Evolutionary conservation across 1,284 basidiomycete species (phyloP).

Genomic region (Heterobasidion irregulare): DNA sequence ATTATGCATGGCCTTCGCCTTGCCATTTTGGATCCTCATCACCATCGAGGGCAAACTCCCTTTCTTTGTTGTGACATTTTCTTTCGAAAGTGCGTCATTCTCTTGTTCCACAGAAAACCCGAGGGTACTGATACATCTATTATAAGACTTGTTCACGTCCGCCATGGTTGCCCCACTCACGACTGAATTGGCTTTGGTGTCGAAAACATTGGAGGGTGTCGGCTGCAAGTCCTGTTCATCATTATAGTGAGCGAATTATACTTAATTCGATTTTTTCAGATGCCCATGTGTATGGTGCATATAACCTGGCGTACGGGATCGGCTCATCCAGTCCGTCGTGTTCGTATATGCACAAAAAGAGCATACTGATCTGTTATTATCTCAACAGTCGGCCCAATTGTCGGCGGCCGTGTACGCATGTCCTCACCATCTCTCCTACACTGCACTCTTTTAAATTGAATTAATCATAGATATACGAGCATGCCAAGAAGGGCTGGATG

Average conservation of each 20-base stretch:
- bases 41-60: conserved; percentile 42
- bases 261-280: conserved; percentile 24
- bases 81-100: conserved; percentile 40
- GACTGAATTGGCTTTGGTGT: conserved; percentile 54
- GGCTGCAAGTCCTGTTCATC: conserved; percentile 43
- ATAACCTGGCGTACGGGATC: conserved; percentile 61
- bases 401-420: conserved; percentile 51
- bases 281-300: conserved; percentile 60
- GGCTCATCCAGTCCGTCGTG: conserved; percentile 39
- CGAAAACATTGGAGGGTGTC: conserved; percentile 45
- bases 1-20: conserved; percentile 38
- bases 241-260: background rate
- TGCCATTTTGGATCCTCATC: conserved; percentile 65
- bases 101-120: background rate
- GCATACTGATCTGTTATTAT: background rate
- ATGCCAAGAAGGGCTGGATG: conserved; percentile 47
- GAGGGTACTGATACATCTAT: background rate
- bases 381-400: conserved; percentile 51
- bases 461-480: conserved; percentile 44
- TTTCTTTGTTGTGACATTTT: conserved; percentile 55
- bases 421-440: background rate
- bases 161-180: conserved; percentile 53
- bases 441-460: conserved; percentile 2
- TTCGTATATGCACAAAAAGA: conserved; percentile 7
- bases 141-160: conserved; percentile 49